Evolutionary conservation across 2,329 filamentous ascomycete genomes (phyloP).

Genomic region (Stachybotrys chartarum): DNA sequence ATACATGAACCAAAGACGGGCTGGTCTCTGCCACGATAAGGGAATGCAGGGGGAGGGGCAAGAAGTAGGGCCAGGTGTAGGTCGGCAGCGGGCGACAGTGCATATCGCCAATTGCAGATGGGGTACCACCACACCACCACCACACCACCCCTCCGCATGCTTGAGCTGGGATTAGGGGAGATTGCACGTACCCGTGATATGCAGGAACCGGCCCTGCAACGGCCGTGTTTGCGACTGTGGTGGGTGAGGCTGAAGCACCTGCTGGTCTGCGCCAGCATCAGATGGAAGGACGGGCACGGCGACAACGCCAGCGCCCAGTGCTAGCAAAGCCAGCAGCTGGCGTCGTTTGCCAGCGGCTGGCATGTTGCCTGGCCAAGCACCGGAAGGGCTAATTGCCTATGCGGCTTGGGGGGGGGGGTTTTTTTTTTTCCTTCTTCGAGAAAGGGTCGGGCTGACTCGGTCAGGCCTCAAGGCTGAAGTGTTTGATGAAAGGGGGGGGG

Average conservation of each 20-base stretch:
- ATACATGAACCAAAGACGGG: too few relatives aligned
- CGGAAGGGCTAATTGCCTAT: too few relatives aligned
- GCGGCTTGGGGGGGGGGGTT: background rate
- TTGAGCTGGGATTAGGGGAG: background rate
- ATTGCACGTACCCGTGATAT: constrained; percentile 67
- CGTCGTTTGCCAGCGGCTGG: constrained; percentile 18
- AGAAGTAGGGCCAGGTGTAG: too few relatives aligned
- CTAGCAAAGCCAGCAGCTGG: constrained; percentile 1
- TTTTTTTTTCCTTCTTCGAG: too few relatives aligned
- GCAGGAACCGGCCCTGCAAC: constrained; percentile 71
- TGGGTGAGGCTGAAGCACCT: constrained; percentile 9
- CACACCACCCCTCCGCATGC: constrained; percentile 5
- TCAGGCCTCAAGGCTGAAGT: too few relatives aligned
- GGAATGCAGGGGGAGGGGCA: too few relatives aligned
- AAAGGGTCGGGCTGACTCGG: too few relatives aligned
- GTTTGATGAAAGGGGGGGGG: too few relatives aligned
- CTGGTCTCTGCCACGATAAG: too few relatives aligned
- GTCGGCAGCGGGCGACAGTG: too few relatives aligned
- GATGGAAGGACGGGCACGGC: constrained; percentile 12
- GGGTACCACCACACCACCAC: constrained; percentile 3
- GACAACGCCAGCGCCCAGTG: constrained; percentile 12
- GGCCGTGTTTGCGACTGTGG: constrained; percentile 26
- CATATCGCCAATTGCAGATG: constrained; percentile 1
- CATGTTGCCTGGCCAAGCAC: constrained; percentile 11
- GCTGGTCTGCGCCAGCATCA: constrained; percentile 3